These are phyloP conservation scores for Dendrobium chrysotoxum DNA, from an alignment of 106 monocot genomes.

Conservation along the genomic window DNA sequence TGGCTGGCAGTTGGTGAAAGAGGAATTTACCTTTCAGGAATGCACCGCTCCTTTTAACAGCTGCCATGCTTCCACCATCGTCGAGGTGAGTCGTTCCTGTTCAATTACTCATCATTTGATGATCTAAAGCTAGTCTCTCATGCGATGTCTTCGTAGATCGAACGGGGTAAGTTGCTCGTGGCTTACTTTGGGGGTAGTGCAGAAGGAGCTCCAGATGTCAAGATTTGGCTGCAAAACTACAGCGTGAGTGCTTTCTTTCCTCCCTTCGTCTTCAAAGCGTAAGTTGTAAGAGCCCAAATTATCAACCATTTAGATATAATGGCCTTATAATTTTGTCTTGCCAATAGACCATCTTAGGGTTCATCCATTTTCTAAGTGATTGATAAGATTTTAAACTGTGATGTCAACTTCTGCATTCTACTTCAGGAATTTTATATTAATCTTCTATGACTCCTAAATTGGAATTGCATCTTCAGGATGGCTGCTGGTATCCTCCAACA, in stretches of 20 bases:
- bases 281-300: too few species aligned
- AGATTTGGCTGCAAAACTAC: constrained; percentile 86
- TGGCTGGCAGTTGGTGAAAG: constrained; percentile 36
- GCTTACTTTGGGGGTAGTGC: constrained; percentile 88
- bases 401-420: background rate
- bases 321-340: too few species aligned
- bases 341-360: too few species aligned
- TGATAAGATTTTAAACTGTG: too few species aligned
- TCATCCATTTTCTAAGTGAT: too few species aligned
- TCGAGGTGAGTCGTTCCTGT: constrained; percentile 28
- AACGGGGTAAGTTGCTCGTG: constrained; percentile 35
- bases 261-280: too few species aligned
- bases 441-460: background rate
- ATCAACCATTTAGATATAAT: too few species aligned
- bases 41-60: constrained; percentile 58
- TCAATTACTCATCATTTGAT: background rate
- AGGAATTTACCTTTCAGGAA: constrained; percentile 52
- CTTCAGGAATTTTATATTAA: background rate
- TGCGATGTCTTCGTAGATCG: constrained; percentile 27
- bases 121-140: background rate
- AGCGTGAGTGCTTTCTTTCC: constrained; percentile 21
- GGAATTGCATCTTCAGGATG: constrained; percentile 36
- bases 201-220: constrained; percentile 89
- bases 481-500: constrained; percentile 54
- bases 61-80: constrained; percentile 95